These are phyloP conservation scores for Hymenoscyphus fraxineus DNA, from an alignment of 2,329 filamentous ascomycete genomes.

Conservation along the genomic window DNA sequence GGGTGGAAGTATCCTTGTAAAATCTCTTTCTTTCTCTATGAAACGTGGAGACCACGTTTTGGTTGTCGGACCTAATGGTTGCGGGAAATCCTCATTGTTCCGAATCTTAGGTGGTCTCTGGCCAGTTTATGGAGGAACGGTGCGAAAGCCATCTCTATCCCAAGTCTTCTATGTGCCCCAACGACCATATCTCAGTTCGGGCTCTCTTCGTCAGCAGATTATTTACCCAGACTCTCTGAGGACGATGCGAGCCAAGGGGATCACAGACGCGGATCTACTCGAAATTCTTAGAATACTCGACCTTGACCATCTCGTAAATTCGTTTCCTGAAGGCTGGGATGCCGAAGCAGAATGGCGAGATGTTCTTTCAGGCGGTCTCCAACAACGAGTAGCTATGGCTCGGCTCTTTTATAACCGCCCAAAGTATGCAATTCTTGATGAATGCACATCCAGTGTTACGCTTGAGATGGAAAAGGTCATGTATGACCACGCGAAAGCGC, in stretches of 20 bases:
- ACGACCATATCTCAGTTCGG: conserved; percentile 85
- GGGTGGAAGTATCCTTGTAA: conserved; percentile 89
- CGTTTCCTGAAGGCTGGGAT: conserved; percentile 78
- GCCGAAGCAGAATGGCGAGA: conserved; percentile 96
- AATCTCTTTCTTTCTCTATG: conserved; percentile 81
- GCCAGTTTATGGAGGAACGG: conserved; percentile 94
- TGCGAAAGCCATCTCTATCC: conserved; percentile 84
- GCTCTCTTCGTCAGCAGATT: conserved; percentile 91
- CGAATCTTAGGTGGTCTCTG: conserved; percentile 93
- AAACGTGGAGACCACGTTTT: conserved; percentile 84
- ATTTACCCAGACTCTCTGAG: conserved; percentile 90
- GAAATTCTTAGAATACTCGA: conserved; percentile 74
- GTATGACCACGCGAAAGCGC: conserved; percentile 91
- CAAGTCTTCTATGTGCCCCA: conserved; percentile 99
- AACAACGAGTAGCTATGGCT: conserved; percentile 96
- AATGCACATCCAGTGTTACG: conserved; percentile 94
- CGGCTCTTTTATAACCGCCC: conserved; percentile 90
- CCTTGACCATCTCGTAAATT: conserved; percentile 76
- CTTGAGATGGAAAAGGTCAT: conserved; percentile 91
- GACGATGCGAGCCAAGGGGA: conserved; percentile 79
- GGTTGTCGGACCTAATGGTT: conserved; percentile 91
- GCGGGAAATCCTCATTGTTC: conserved; percentile 94
- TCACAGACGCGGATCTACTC: conserved; percentile 77
- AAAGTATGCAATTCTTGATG: conserved; percentile 91
- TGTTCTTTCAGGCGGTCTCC: conserved; percentile 83